phyloP scores from a whole-genome alignment of 2,329 filamentous ascomycete species.

The Pseudogymnoascus sp. region DNA sequence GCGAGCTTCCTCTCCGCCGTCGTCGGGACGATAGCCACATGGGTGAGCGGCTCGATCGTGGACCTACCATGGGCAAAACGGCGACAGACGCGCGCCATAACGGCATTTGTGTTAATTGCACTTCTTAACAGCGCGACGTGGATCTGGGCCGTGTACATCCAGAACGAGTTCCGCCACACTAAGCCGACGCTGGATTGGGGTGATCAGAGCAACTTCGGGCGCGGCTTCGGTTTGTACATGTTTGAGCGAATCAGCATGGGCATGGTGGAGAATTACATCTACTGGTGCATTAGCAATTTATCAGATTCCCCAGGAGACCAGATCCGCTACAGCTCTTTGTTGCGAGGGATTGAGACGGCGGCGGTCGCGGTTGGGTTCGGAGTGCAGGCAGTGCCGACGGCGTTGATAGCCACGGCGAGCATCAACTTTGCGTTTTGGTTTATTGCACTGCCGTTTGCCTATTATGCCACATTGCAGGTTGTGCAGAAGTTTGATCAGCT shows the following conservation, averaged over 20 bases:
- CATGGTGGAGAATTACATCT: constrained; percentile 38
- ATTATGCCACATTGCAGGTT: constrained; percentile 35
- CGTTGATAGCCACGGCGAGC: constrained; percentile 34
- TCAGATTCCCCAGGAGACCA: constrained; percentile 14
- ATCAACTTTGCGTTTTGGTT: constrained; percentile 37
- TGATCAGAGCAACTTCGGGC: constrained; percentile 31
- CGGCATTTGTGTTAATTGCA: constrained; percentile 34
- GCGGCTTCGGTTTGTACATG: constrained; percentile 36
- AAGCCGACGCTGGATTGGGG: constrained; percentile 37
- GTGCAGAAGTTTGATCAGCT: constrained; percentile 32
- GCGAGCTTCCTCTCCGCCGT: constrained; percentile 23
- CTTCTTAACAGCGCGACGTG: constrained; percentile 36
- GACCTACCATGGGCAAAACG: constrained; percentile 33
- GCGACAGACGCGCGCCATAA: constrained; percentile 33
- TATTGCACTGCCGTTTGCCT: constrained; percentile 35
- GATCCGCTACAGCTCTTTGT: constrained; percentile 25
- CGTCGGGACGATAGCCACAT: constrained; percentile 24
- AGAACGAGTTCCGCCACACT: constrained; percentile 37
- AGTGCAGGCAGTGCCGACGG: constrained; percentile 36
- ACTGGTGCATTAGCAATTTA: constrained; percentile 39
- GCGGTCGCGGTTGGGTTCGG: constrained; percentile 33
- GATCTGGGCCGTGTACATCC: constrained; percentile 40
- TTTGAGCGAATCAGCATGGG: constrained; percentile 32
- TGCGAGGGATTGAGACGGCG: constrained; percentile 24
- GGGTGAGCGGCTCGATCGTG: constrained; percentile 30